Evolutionary conservation across 1,139 yeast species (phyloP).

Genomic region (Casaregolazyma suthepensis): DNA sequence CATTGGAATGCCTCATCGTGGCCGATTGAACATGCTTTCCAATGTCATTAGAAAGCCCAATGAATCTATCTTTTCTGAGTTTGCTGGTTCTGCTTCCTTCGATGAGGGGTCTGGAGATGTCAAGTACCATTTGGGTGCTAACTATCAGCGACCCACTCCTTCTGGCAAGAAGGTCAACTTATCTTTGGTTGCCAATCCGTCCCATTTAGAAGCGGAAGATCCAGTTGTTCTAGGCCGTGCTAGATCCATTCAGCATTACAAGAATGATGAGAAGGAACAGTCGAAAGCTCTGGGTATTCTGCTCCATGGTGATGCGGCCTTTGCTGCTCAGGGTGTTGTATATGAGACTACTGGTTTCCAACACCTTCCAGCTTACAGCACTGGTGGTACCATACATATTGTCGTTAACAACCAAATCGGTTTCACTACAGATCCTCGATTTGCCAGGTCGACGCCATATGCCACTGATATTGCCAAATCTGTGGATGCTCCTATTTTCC

Average conservation of each 20-base stretch:
- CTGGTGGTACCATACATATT: slow-evolving; percentile 97
- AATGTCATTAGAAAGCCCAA: slow-evolving; percentile 98
- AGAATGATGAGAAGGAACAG: slow-evolving; percentile 74
- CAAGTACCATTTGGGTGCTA: slow-evolving; percentile 98
- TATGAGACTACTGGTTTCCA: slow-evolving; percentile 97
- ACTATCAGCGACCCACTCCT: slow-evolving; percentile 97
- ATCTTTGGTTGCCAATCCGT: slow-evolving; percentile 96
- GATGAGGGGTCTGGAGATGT: slow-evolving; percentile 95
- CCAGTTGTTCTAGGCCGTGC: slow-evolving; percentile 98
- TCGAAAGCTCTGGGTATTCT: slow-evolving; percentile 87
- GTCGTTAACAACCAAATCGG: slow-evolving; percentile 98
- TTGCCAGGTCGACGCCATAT: slow-evolving; percentile 94
- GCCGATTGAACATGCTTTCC: slow-evolving; percentile 94
- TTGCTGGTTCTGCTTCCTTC: slow-evolving; percentile 81
- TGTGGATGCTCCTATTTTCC: slow-evolving; percentile 97
- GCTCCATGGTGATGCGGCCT: slow-evolving; percentile 98
- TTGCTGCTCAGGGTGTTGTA: slow-evolving; percentile 98
- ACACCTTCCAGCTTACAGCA: slow-evolving; percentile 86
- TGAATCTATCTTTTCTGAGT: slow-evolving; percentile 94
- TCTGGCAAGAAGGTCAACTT: slow-evolving; percentile 95
- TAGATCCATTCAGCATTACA: slow-evolving; percentile 90
- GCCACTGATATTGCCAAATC: slow-evolving; percentile 97
- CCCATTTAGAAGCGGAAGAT: slow-evolving; percentile 98
- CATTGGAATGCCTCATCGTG: slow-evolving; percentile 99
- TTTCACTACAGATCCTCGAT: slow-evolving; percentile 97